Evolutionary conservation across 2,329 filamentous ascomycete genomes (phyloP), one percentile per base, ranked within the genome.

Genomic region (Fusarium veterinarium): DNA sequence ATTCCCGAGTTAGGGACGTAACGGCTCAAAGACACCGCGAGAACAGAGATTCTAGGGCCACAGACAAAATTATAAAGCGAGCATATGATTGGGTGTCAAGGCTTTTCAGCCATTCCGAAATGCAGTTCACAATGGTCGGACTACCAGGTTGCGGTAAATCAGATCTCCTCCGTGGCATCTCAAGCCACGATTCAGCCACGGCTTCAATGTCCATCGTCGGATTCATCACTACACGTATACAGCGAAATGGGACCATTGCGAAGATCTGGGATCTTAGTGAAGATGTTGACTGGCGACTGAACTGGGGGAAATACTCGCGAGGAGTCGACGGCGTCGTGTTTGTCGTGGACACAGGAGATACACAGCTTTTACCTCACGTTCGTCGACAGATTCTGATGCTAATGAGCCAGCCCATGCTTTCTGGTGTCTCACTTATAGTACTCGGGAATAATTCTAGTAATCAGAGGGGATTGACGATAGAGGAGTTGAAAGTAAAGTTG

Each of bases 21-120:
- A 5, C 30, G 1, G 28, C 30, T 12, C 46, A 23, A 19, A 31
- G 6, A 23, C 13, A 23, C 10, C 30, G 3, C 14, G 46, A 23
- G n/a, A 33, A 3, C 20, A 23, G 4, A 23, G 6, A 20, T 17
- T n/a, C 16, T 4, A 49, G 1, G 3, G 20, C 0, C 2, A n/a
- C 20, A 30, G 23, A 8, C 4, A 31, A 23, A 3, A 31, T 49
- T 11, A 33, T 49, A 23, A 49, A 23, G 16, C 10, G n/a, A 35
- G 46, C 30, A 31, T 49, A 49, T n/a, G 7, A 49, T 19, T 23
- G 46, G 46, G 30, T n/a, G 2, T 49, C 30, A 3, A 33, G 9
- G 9, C 20, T 49, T 12, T 49, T 49, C 16, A 23, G 7, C 11
- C n/a, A 10, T 13, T 31, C 20, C 8, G 46, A 49, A 8, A 11